Conservation (phyloP, 1,284 basidiomycete species). For the Golubevia sp. region DNA sequence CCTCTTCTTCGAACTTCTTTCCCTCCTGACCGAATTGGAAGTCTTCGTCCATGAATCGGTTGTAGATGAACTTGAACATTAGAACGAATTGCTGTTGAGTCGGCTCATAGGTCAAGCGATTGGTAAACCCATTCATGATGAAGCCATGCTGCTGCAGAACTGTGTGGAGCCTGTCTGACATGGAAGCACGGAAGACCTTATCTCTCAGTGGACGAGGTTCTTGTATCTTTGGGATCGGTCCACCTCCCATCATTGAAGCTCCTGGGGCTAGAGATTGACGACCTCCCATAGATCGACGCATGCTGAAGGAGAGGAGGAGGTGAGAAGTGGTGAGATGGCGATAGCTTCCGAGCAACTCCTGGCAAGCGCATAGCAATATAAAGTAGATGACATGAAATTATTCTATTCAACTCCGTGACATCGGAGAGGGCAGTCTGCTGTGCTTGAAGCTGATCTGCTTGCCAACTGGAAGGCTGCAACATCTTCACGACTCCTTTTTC, state of each 20-base stretch:
- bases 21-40: conserved; percentile 44
- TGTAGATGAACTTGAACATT: conserved; percentile 57
- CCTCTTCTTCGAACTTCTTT: conserved; percentile 56
- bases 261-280: conserved; percentile 33
- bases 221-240: conserved; percentile 11
- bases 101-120: conserved; percentile 50
- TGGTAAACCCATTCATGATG: conserved; percentile 39
- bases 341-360: too few relatives aligned
- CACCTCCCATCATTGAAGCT: conserved; percentile 20
- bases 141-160: conserved; percentile 49
- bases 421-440: not conserved
- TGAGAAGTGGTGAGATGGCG: not conserved
- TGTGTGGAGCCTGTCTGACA: conserved; percentile 42
- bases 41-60: conserved; percentile 42
- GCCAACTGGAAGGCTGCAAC: too few relatives aligned
- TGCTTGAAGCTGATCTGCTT: not conserved
- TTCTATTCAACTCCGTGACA: not conserved
- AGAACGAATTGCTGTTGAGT: conserved; percentile 50
- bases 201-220: conserved; percentile 24
- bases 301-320: conserved; percentile 3
- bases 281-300: conserved; percentile 24
- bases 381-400: not conserved
- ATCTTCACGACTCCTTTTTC: too few relatives aligned
- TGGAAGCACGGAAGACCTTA: conserved; percentile 30
- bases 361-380: not conserved